Conservation (phyloP, 2,329 filamentous ascomycete genomes). For the Uncinocarpus reesii region DNA sequence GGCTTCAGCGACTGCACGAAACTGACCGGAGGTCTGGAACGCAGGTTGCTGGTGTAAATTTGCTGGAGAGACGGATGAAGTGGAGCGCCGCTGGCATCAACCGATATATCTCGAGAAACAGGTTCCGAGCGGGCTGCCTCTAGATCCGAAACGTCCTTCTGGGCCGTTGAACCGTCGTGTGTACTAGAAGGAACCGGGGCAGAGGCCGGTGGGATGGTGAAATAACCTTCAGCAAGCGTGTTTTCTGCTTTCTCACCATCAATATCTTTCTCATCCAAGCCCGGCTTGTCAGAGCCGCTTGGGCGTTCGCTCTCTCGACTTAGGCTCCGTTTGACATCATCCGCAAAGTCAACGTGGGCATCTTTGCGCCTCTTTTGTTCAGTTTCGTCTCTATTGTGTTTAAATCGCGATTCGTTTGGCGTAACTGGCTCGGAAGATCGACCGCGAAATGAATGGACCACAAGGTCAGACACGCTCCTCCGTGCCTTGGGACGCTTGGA, state of each 20-base stretch:
- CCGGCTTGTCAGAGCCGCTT: not conserved
- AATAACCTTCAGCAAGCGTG: not conserved
- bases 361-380: constrained; percentile 24
- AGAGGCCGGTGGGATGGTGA: constrained; percentile 15
- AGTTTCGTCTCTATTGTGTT: constrained; percentile 16
- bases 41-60: constrained; percentile 60
- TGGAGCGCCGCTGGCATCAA: constrained; percentile 21
- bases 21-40: constrained; percentile 55
- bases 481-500: constrained; percentile 31
- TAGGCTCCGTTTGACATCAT: constrained; percentile 23
- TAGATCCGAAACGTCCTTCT: constrained; percentile 19
- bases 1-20: constrained; percentile 64
- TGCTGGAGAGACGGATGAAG: constrained; percentile 24
- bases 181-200: constrained; percentile 8
- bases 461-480: constrained; percentile 31
- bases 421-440: constrained; percentile 19
- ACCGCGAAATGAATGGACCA: constrained; percentile 29
- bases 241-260: not conserved
- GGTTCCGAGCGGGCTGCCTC: constrained; percentile 22
- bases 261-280: not conserved
- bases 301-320: not conserved
- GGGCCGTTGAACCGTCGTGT: constrained; percentile 2
- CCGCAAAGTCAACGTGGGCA: constrained; percentile 50
- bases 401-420: constrained; percentile 10
- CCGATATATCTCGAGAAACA: constrained; percentile 26